Evolutionary conservation across 75 land plant genomes (phyloP).

Genomic region (Picea sitchensis): DNA sequence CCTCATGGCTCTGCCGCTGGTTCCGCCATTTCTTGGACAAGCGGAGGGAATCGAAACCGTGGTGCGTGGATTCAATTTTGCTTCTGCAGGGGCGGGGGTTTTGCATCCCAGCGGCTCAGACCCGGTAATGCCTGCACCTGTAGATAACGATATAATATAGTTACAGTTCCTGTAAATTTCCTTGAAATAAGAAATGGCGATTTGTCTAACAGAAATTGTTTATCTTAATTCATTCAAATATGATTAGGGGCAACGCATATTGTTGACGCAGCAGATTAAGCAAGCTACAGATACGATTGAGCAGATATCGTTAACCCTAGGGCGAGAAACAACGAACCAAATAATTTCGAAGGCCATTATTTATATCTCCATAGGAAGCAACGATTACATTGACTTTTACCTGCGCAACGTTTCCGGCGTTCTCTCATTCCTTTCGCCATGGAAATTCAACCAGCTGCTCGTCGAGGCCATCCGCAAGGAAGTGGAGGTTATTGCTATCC

Average conservation of each 20-base stretch:
- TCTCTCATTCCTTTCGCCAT: constrained; percentile 34
- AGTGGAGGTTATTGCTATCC: neutral
- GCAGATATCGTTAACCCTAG: constrained; percentile 40
- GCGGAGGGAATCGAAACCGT: constrained; percentile 32
- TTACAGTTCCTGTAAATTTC: neutral
- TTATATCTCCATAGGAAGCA: constrained; percentile 74
- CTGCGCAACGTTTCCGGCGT: constrained; percentile 47
- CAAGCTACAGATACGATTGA: constrained; percentile 48
- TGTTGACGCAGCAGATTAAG: constrained; percentile 64
- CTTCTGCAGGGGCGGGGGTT: constrained; percentile 82
- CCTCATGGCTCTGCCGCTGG: constrained; percentile 55
- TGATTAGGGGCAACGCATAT: constrained; percentile 69
- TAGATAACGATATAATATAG: neutral
- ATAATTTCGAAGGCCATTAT: constrained; percentile 49
- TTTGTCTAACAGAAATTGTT: neutral
- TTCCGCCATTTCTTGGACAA: constrained; percentile 55
- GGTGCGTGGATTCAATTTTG: constrained; percentile 76
- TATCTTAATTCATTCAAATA: neutral
- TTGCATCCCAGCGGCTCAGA: constrained; percentile 67
- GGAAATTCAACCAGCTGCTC: constrained; percentile 54
- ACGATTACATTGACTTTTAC: constrained; percentile 85
- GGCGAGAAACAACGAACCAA: constrained; percentile 30
- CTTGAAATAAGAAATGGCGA: neutral
- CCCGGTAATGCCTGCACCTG: constrained; percentile 26
- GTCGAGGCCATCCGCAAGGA: neutral